phyloP scores from a whole-genome alignment of 768 basidiomycete species.

The Mycena filopes region DNA sequence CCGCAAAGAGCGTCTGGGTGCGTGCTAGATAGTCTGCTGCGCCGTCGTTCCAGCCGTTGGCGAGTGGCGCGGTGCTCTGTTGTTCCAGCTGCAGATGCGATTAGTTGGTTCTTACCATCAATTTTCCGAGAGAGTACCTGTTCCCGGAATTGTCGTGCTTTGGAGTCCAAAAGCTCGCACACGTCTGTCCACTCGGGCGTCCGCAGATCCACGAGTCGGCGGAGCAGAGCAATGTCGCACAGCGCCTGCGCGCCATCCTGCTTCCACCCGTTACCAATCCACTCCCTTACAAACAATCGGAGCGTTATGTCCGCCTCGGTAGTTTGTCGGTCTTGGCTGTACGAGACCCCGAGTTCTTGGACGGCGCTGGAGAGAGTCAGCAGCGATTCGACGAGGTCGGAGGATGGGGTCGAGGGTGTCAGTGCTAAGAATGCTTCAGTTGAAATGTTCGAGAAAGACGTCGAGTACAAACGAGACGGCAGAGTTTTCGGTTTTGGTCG shows the following conservation, averaged over 20 bases:
- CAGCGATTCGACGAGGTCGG: constrained; percentile 64
- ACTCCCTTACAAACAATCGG: constrained; percentile 49
- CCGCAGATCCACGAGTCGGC: constrained; percentile 50
- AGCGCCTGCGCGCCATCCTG: constrained; percentile 44
- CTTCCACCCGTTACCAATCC: constrained; percentile 44
- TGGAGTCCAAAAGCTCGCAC: constrained; percentile 39
- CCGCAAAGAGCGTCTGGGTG: constrained; percentile 70
- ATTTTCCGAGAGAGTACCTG: constrained; percentile 37
- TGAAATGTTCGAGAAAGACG: neutral
- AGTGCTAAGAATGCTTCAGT: constrained; percentile 19
- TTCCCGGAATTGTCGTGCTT: constrained; percentile 38
- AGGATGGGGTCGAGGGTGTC: constrained; percentile 57
- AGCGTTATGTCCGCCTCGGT: constrained; percentile 51
- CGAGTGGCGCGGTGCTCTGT: constrained; percentile 18
- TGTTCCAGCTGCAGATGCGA: constrained; percentile 9
- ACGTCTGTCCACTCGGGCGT: constrained; percentile 44
- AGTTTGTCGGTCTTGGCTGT: constrained; percentile 45
- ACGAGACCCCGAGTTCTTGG: constrained; percentile 64
- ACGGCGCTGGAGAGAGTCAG: constrained; percentile 63
- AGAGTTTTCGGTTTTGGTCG: constrained; percentile 33
- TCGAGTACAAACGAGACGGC: constrained; percentile 37
- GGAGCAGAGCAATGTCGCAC: constrained; percentile 62
- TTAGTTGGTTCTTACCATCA: constrained; percentile 3
- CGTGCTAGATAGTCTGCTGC: constrained; percentile 60
- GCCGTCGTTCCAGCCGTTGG: constrained; percentile 41